Evolutionary conservation across 2,329 filamentous ascomycete species (phyloP), one percentile per base, ranked within the genome.

Genomic region (Dendrostoma leiphaemia): DNA sequence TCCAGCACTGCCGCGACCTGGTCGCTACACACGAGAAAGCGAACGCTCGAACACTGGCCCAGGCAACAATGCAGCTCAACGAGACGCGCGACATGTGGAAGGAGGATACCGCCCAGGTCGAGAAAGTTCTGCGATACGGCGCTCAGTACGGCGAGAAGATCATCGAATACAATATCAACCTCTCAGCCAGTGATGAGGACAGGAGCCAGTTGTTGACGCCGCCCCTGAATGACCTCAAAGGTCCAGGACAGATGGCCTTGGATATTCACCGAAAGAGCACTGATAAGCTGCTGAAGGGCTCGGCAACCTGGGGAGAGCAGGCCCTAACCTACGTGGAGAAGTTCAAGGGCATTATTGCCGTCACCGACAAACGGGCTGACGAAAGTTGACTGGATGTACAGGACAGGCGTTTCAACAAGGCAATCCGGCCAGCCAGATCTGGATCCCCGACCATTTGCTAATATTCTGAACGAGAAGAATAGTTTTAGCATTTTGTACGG

Each of bases 91-190:
- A 60, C 19, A 60, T 46, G 26, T 72, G 69, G 70, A 62, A 66
- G 43, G 58, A 68, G 46, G 71, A 74, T 51, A 65, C 65, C 34
- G 53, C 64, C 29, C 63, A 67, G 9, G 62, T 69, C 32, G 64
- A 63, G 43, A 64, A 67, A 13, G 41, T 73, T 31, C 58, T 74
- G 15, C 53, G 54, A 6, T 65, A 60, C 31, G 67, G 69, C n/a
- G 64, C 60, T 24, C 56, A 65, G 53, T 61, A 70, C 29, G 71
- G 69, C 13, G 56, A 63, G 45, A 64, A 49, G 48, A 43, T 62
- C 6, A 58, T 62, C 6, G 60, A 63, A 28, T 56, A 57, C 8
- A 59, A 63, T 46, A 54, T 65, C 21, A 51, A 51, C 51, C 60
- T 26, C 32, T 45, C 29, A 32, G 12, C 4, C 24, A 31, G n/a